Base-by-base conservation (phyloP, 2,329 filamentous ascomycete genomes). In the Diaporthe sp. region DNA sequence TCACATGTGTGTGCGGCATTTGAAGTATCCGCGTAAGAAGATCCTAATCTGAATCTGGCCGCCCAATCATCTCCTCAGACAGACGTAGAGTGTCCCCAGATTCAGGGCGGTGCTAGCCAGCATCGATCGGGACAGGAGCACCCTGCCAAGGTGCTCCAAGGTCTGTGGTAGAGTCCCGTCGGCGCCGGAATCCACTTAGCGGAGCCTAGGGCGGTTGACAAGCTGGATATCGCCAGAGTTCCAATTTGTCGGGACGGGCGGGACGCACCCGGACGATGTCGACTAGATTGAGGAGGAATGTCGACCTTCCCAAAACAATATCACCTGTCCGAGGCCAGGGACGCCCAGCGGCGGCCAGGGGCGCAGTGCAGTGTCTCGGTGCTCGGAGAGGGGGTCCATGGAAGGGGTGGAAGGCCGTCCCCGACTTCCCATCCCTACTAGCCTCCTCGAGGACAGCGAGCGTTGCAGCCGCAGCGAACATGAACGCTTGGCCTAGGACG, bases 191-290 rank as follows among this genome's bases (percentile, higher is more conserved):
- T 8, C 49, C 65, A 4, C 13, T 6, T 39, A 22, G 47, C 31
- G 65, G 65, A 28, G 31, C 47, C 47, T 25, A 47, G 39, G 31
- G 47, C 47, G 65, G 65, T 28, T 13, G 47, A 68, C 31, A 20
- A 53, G 8, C 6, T 31, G n/a, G 34, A 13, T 10, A 39, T 53
- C 47, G 65, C 49, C 65, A 39, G 47, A 53, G 65, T 68, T 68
- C 65, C 65, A 68, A 68, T 53, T 68, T 53, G 65, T 55, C 65
- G 65, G 65, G 47, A 68, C 65, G 34, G 47, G 65, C 65, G 65
- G 65, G 65, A 53, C 65, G 28, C 31, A 68, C 13, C 65, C 65
- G 47, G 47, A 9, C 15, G n/a, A 68, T 53, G 47, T 68, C 15
- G 65, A 39, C 47, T 53, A 53, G 31, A 28, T 28, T 53, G 47